These are phyloP conservation scores for Neocatenulostroma microsporum DNA, from an alignment of 2,329 filamentous ascomycete species.

Conservation along the genomic window DNA sequence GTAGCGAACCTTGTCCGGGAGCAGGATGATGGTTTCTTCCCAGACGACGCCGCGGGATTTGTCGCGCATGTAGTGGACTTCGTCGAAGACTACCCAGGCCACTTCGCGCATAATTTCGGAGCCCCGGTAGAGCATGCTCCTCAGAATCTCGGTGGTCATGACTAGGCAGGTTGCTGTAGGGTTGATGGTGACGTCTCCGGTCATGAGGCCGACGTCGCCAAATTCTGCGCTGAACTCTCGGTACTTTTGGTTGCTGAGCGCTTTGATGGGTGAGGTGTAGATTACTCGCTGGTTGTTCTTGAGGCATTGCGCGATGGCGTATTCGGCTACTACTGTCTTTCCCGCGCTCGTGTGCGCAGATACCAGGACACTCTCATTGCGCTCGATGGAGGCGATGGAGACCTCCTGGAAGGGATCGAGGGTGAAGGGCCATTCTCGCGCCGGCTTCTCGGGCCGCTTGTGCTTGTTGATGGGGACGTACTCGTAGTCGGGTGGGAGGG, in stretches of 20 bases:
- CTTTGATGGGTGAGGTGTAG: slow-evolving; percentile 98
- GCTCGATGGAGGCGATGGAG: slow-evolving; percentile 87
- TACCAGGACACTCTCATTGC: slow-evolving; percentile 91
- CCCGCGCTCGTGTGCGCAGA: slow-evolving; percentile 96
- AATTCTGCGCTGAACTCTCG: slow-evolving; percentile 93
- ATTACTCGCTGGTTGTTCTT: slow-evolving; percentile 98
- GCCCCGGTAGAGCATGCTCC: slow-evolving; percentile 95
- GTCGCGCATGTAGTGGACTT: slow-evolving; percentile 97
- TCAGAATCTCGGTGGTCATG: slow-evolving; percentile 99
- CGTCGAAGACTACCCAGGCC: slow-evolving; percentile 96
- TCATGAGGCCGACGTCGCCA: slow-evolving; percentile 96
- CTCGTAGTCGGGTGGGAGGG: slow-evolving; percentile 74
- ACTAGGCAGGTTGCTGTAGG: slow-evolving; percentile 95
- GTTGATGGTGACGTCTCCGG: slow-evolving; percentile 98
- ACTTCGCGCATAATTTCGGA: slow-evolving; percentile 99
- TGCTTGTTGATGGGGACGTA: slow-evolving; percentile 84
- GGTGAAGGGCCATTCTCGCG: slow-evolving; percentile 76
- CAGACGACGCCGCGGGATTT: slow-evolving; percentile 90
- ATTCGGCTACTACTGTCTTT: slow-evolving; percentile 97
- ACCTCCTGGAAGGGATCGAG: slow-evolving; percentile 97
- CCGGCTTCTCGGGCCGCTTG: slow-evolving; percentile 79
- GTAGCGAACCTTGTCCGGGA: slow-evolving; percentile 97
- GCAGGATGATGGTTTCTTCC: slow-evolving; percentile 97
- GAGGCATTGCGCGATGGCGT: slow-evolving; percentile 93
- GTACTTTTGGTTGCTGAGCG: slow-evolving; percentile 97